Evolutionary conservation across 805 yeast species (phyloP), one percentile per base, ranked within the genome.

Genomic region (Geotrichum ghanense): DNA sequence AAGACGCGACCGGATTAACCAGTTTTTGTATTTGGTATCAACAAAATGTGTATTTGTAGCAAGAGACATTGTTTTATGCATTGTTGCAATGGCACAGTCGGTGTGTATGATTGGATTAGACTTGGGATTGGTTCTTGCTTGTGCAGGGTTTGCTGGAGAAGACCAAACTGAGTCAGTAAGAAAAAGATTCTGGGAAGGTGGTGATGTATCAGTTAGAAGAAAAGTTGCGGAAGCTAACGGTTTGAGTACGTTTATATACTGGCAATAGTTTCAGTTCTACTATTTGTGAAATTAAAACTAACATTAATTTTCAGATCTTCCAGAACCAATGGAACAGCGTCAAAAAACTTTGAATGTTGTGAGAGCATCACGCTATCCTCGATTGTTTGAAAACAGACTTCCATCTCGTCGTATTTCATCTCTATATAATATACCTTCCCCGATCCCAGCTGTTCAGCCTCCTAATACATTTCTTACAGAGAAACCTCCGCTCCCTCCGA

Each of bases 171-270:
- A 31, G 16, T n/a, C 19, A 16, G 37, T 31, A 10, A 9, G 37
- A 31, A 31, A 31, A n/a, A 16, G 37, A 6, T 31, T 31, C 14
- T 31, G 37, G 37, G 37, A 31, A 31, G 37, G 37, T 19, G 37
- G 37, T 31, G 37, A 31, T 31, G 7, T 31, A 6, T 31, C 37
- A n/a, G 12, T 31, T 16, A 5, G 37, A 31, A 9, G 37, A 31
- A 31, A 31, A 31, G 37, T 31, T 4, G 37, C 37, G 12, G 37
- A 31, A n/a, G 37, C 37, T n/a, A 31, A 31, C 37, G 37, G 37
- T 31, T n/a, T 31, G 19, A 31, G 37, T 31, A 31, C 12, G 37
- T 31, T 10, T n/a, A 6, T 19, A 6, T 5, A 31, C 17, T 12
- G 12, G 4, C 37, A 7, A 7, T 24, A 12, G 27, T 12, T n/a